Conservation (phyloP, 441 rosid genomes). For the Omphalea diandra region DNA sequence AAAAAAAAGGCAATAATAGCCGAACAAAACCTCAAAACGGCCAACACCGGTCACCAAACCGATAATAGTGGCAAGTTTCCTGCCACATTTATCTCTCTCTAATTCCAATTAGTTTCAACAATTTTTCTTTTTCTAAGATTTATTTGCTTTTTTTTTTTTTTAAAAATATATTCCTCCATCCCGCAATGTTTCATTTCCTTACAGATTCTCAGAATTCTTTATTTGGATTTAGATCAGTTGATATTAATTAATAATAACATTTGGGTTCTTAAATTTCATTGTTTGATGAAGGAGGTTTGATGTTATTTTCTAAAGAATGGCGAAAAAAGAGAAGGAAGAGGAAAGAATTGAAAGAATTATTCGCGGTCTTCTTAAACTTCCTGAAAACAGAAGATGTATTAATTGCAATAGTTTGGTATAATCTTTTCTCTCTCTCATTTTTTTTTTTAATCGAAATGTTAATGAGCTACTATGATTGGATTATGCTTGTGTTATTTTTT, state of each 20-base stretch:
- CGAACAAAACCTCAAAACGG: slow-evolving; percentile 16
- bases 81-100: slow-evolving; percentile 20
- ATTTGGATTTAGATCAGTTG: not conserved
- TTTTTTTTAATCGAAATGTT: not conserved
- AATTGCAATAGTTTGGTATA: slow-evolving; percentile 80
- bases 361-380: slow-evolving; percentile 66
- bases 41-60: slow-evolving; percentile 26
- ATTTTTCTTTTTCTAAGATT: slow-evolving; percentile 1
- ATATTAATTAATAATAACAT: not conserved
- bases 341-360: slow-evolving; percentile 66
- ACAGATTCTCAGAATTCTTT: not conserved
- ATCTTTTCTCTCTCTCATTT: not conserved
- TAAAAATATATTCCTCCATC: too few relatives aligned
- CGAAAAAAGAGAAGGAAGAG: slow-evolving; percentile 57
- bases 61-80: slow-evolving; percentile 46
- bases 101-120: not conserved
- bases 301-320: slow-evolving; percentile 40
- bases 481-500: too few relatives aligned
- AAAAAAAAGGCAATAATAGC: not conserved
- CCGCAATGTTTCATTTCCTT: not conserved
- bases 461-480: too few relatives aligned
- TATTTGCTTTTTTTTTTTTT: not conserved
- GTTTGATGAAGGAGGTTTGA: not conserved
- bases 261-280: not conserved
- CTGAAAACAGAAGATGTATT: slow-evolving; percentile 79